Percentiles rank a stretch among this genome's conserved stretches.
Evolutionary conservation across 192 early-diverging fungal species (phyloP).

Genomic region (Diversispora epigaea): DNA sequence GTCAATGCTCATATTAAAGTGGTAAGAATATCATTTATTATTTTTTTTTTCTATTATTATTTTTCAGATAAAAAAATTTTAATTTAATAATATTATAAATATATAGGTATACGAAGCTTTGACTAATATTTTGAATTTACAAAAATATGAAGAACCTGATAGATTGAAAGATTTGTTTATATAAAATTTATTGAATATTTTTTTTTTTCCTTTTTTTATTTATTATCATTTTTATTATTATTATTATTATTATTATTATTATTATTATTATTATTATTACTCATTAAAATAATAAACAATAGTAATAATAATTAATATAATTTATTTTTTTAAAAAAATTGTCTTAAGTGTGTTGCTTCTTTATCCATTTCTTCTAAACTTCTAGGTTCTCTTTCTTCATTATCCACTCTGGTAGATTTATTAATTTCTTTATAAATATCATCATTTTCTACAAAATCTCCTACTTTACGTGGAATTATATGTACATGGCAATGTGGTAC

Average conservation of each 20-base stretch:
- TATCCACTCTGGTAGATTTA: constrained; percentile 52
- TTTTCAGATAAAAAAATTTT: neutral
- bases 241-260: too few species aligned
- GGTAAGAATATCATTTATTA: neutral
- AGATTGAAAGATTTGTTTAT: too few species aligned
- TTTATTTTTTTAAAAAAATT: constrained; percentile 20
- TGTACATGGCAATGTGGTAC: constrained; percentile 93
- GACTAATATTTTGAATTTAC: constrained; percentile 24
- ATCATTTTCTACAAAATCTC: constrained; percentile 85
- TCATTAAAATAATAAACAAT: too few species aligned
- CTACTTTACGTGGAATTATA: constrained; percentile 77
- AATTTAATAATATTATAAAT: neutral
- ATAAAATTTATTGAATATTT: too few species aligned
- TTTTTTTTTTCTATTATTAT: neutral
- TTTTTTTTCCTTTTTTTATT: too few species aligned
- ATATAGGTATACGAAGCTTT: constrained; percentile 24
- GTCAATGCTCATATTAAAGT: constrained; percentile 27
- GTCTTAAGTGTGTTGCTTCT: constrained; percentile 51
- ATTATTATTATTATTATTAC: too few species aligned
- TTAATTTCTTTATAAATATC: constrained; percentile 83
- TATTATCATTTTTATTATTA: too few species aligned
- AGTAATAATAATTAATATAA: neutral
- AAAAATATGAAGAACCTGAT: neutral
- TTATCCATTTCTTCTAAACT: constrained; percentile 75
- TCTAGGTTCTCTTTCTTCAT: constrained; percentile 71